Conservation (phyloP, 2,329 filamentous ascomycete genomes). For the Aspergillus proliferans region DNA sequence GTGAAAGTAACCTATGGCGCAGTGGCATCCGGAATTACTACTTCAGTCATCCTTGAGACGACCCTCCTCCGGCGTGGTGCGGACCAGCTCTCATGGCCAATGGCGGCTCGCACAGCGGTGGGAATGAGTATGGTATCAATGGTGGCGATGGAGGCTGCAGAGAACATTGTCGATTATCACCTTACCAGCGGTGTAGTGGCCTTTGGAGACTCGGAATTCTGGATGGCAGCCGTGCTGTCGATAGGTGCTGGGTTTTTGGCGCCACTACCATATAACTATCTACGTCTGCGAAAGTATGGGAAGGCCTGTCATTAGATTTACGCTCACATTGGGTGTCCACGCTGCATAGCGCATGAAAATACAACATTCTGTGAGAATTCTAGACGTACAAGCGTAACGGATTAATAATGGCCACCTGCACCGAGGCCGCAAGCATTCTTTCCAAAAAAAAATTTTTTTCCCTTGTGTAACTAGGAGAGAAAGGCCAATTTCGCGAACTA, state of each 20-base stretch:
- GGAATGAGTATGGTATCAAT: slow-evolving; percentile 57
- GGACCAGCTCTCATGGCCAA: slow-evolving; percentile 44
- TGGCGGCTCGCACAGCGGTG: slow-evolving; percentile 46
- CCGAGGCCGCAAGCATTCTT: too few species aligned
- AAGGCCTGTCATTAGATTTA: slow-evolving; percentile 32
- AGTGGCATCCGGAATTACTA: slow-evolving; percentile 50
- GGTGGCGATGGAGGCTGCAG: slow-evolving; percentile 52
- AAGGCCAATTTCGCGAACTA: too few species aligned
- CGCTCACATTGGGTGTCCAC: too few species aligned
- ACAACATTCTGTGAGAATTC: too few species aligned
- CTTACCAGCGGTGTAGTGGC: slow-evolving; percentile 48
- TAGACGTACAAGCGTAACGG: too few species aligned
- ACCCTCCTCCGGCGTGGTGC: slow-evolving; percentile 44
- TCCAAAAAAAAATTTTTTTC: too few species aligned
- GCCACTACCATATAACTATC: slow-evolving; percentile 51
- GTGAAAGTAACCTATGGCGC: not conserved
- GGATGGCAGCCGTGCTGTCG: slow-evolving; percentile 42
- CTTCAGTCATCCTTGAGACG: slow-evolving; percentile 50
- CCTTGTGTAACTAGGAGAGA: too few species aligned
- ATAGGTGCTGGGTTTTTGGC: slow-evolving; percentile 32
- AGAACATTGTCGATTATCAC: slow-evolving; percentile 52
- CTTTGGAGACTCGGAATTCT: slow-evolving; percentile 46
- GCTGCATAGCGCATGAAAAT: too few species aligned
- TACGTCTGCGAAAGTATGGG: slow-evolving; percentile 44
- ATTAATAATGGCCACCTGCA: too few species aligned